Conservation (phyloP, 768 basidiomycete genomes). For the Naganishia antarctica region DNA sequence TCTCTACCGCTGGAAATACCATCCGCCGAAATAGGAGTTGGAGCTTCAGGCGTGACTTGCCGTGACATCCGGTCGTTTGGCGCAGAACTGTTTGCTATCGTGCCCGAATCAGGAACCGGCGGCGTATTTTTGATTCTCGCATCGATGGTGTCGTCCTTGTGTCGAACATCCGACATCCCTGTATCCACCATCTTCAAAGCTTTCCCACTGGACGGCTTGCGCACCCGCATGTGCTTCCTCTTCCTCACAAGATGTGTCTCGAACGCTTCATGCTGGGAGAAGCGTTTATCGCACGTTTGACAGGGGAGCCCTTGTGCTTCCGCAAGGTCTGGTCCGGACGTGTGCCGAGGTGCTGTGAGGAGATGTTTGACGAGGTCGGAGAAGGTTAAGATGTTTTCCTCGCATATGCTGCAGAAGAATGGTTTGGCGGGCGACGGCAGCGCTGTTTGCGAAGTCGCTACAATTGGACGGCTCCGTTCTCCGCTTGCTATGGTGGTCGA, state of each 20-base stretch:
- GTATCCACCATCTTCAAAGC: not conserved
- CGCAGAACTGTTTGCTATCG: not conserved
- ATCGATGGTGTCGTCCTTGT: not conserved
- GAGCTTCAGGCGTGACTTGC: no score
- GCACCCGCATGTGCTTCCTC: conserved; percentile 2
- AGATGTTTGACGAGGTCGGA: not conserved
- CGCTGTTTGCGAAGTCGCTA: not conserved
- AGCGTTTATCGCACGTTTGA: not conserved
- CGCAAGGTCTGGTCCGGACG: not conserved
- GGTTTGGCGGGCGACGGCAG: not conserved
- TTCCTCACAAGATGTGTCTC: conserved; percentile 1
- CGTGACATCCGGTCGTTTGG: no score
- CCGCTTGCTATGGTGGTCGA: no score
- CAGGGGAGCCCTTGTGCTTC: conserved; percentile 2
- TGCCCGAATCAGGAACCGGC: no score
- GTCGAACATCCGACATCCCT: not conserved
- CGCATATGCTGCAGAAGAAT: not conserved
- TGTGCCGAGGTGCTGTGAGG: not conserved
- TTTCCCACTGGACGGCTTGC: not conserved
- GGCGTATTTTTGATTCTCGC: not conserved
- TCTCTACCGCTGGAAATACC: not conserved
- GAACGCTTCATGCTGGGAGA: not conserved
- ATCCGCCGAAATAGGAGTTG: no score
- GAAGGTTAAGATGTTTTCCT: not conserved
- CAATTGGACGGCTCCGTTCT: no score